A percentile compares a stretch with the other conserved stretches of the same genome.
Evolutionary conservation across 192 early-diverging fungal genomes (phyloP).

Genomic region (Coemansia sp.): DNA sequence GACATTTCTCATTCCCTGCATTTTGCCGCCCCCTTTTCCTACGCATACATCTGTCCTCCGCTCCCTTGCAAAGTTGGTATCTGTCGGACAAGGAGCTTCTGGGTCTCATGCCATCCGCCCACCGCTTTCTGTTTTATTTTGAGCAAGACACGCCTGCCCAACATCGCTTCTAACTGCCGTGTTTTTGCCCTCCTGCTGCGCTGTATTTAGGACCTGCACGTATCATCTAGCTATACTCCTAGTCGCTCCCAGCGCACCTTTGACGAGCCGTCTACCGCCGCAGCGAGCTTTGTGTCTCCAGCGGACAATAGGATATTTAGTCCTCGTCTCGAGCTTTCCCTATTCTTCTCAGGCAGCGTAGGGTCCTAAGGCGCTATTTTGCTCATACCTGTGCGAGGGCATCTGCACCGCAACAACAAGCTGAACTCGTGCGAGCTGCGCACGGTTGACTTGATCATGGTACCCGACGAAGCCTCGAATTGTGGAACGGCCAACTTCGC

Average conservation of each 20-base stretch:
- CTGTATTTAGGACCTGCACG: neutral
- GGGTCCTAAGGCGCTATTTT: neutral
- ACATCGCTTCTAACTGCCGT: too few relatives aligned
- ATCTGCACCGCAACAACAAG: neutral
- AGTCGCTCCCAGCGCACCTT: neutral
- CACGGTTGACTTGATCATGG: neutral
- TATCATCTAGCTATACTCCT: neutral
- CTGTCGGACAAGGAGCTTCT: neutral
- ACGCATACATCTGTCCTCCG: too few relatives aligned
- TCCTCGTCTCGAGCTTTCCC: neutral
- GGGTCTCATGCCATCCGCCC: neutral
- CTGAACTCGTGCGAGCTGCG: neutral
- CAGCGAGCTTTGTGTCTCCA: neutral
- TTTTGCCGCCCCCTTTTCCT: neutral
- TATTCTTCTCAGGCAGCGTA: neutral
- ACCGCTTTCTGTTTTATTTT: neutral
- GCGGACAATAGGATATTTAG: constrained; percentile 1
- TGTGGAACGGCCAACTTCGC: neutral
- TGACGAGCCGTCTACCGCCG: neutral
- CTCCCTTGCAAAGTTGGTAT: neutral
- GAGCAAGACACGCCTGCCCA: neutral
- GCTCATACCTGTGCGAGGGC: neutral
- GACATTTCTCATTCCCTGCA: neutral
- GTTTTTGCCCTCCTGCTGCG: neutral
- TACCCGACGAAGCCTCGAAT: neutral